Percentiles rank a stretch among this genome's conserved stretches.
These are phyloP conservation scores for Mycena metata DNA, from an alignment of 768 basidiomycete species.

Conservation along the genomic window DNA sequence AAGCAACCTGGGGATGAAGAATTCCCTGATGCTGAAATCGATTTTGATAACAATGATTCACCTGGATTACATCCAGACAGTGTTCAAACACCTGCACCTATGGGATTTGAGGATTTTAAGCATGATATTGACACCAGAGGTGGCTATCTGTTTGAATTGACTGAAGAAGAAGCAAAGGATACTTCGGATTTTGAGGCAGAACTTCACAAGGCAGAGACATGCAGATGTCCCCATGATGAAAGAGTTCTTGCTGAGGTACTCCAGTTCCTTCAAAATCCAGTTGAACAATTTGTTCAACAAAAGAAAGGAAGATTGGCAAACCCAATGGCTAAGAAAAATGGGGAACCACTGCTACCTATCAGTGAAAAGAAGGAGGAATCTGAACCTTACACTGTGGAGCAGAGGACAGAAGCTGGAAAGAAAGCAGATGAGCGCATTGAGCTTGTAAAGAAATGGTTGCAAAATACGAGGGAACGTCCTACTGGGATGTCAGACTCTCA, in stretches of 20 bases:
- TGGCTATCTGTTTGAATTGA: background rate
- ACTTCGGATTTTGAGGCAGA: background rate
- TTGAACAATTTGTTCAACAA: background rate
- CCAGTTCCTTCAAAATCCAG: background rate
- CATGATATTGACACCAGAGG: background rate
- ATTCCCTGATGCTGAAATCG: background rate
- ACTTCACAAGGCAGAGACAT: conserved; percentile 1
- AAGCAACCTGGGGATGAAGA: background rate
- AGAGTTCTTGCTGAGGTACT: background rate
- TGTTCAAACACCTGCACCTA: background rate
- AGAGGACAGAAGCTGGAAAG: background rate
- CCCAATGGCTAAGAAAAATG: background rate
- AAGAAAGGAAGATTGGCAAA: background rate
- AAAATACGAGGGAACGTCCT: background rate
- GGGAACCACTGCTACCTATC: background rate
- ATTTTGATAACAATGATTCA: background rate
- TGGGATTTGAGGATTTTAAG: background rate
- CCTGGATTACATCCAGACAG: background rate
- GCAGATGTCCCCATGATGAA: background rate
- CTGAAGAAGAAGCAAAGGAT: background rate
- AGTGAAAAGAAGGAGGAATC: background rate
- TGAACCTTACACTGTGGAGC: background rate
- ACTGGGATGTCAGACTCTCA: background rate
- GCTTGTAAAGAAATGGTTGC: background rate
- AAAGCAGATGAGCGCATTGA: background rate